Evolutionary conservation across 768 basidiomycete genomes (phyloP), one percentile per base, ranked within the genome.

Genomic region (Mycena pura): DNA sequence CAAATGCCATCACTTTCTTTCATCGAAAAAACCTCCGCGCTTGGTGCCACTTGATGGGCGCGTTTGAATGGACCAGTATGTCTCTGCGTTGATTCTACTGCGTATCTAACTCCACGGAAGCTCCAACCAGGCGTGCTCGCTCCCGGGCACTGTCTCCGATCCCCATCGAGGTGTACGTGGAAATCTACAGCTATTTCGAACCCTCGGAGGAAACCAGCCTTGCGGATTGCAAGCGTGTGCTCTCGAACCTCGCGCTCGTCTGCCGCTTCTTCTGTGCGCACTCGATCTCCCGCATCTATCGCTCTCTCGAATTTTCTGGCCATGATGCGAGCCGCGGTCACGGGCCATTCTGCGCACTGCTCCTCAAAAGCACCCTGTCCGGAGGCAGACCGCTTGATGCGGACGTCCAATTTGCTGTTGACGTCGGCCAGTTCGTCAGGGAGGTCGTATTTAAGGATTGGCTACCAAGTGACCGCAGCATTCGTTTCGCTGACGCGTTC

Each of bases 131-230:
- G 27, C 65, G 54, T 3, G 44, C 11, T 2, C 62, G 11, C 1
- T 28, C 47, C 2, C 60, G 47, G 22, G 10, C 7, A 7, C 62
- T 77, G 11, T 63, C 73, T 1, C 64, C 72, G 6, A 73, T 84
- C 53, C 82, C 82, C 3, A 76, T 74, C 59, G 82, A 84, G 59
- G 71, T 84, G 19, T 83, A 82, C 50, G 60, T 77, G 5, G 66
- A 73, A 49, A 80, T 83, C n/a, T 74, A 81, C 41, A 72, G 71
- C n/a, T 67, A 69, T 31, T 39, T 82, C 5, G 63, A 61, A 31
- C 70, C 72, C 21, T 47, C 67, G 0, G 53, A 66, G 17, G 49
- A 65, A 0, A 60, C 55, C 31, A 56, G 62, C 38, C 45, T 46
- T 7, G 45, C 49, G 3, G 66, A 76, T n/a, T 59, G 62, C 29